Base-by-base conservation (phyloP, 129 eudicot genomes). In the Kitagawia praeruptora region DNA sequence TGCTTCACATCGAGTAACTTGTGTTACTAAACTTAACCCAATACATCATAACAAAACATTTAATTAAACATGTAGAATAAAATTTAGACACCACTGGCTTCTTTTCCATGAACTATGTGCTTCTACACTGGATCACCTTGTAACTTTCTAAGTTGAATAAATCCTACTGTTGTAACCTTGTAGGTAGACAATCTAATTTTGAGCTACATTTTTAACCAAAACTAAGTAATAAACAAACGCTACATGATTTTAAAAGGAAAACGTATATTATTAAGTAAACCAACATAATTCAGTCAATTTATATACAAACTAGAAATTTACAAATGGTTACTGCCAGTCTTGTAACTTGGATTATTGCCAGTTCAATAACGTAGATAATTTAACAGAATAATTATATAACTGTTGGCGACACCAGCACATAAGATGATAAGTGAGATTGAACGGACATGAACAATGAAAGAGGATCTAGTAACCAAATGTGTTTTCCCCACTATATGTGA, bases 401-500 rank as follows among this genome's bases (percentile, higher is more conserved):
- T 28, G 78, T 39, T 15, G 39, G 40, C 25, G 54, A 51, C 16
- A 40, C 31, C 42, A 25, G 72, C 23, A 9, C 37, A 4, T 39
- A n/a, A n/a, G 41, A 70, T 72, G 74, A 80, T 73, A 41, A 13
- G 38, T 28, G 5, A 38, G 46, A 54, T 18, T 25, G 53, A 28
- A n/a, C 28, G 4, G 64, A 16, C 45, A 31, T 41, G 19, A 81
- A 23, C 11, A 16, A 37, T 48, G 39, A 40, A 64, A 67, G 75
- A 58, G 66, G 64, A 64, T 34, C 34, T 79, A 75, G 46, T 42
- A 34, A n/a, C 96, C 96, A 34, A 90, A 90, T 10, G 96, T 90
- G 89, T 88, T 90, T 80, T 90, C 96, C 18, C 96, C 96, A 38
- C 96, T 90, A 84, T 90, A 90, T 2, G 89, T 83, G 49, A 90